Evolutionary conservation across 1,284 basidiomycete species (phyloP).

Genomic region (Ganoderma sp.): DNA sequence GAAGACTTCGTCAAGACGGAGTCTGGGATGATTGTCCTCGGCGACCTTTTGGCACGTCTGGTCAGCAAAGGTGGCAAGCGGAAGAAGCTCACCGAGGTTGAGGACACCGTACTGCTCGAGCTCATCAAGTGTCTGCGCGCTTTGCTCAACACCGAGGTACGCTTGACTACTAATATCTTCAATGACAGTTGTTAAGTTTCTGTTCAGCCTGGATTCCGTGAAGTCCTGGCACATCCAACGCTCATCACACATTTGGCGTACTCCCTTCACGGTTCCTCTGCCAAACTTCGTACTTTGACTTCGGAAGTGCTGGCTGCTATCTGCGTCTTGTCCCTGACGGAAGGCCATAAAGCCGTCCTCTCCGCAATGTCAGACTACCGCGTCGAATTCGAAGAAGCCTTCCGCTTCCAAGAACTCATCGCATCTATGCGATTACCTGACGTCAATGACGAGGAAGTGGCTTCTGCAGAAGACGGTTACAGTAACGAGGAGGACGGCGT

Average conservation of each 20-base stretch:
- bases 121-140: slow-evolving; percentile 82
- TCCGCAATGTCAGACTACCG: slow-evolving; percentile 83
- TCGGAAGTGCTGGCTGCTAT: slow-evolving; percentile 86
- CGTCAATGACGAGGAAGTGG: slow-evolving; percentile 44
- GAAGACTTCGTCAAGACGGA: slow-evolving; percentile 72
- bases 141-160: slow-evolving; percentile 84
- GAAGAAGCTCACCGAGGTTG: slow-evolving; percentile 63
- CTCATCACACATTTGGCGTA: slow-evolving; percentile 80
- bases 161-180: slow-evolving; percentile 32
- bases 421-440: slow-evolving; percentile 66
- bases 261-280: slow-evolving; percentile 68
- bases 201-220: slow-evolving; percentile 66
- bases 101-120: slow-evolving; percentile 74
- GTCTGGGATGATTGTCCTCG: slow-evolving; percentile 72
- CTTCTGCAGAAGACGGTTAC: slow-evolving; percentile 45
- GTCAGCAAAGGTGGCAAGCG: slow-evolving; percentile 68
- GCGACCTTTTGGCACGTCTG: slow-evolving; percentile 60
- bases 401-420: slow-evolving; percentile 83
- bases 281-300: slow-evolving; percentile 74
- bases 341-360: slow-evolving; percentile 79
- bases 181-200: slow-evolving; percentile 11
- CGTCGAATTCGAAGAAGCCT: slow-evolving; percentile 71
- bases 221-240: slow-evolving; percentile 68
- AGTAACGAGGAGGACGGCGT: slow-evolving; percentile 63
- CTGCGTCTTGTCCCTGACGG: slow-evolving; percentile 73